Evolutionary conservation across 2,329 filamentous ascomycete species (phyloP).

Genomic region (Monilinia fructigena): DNA sequence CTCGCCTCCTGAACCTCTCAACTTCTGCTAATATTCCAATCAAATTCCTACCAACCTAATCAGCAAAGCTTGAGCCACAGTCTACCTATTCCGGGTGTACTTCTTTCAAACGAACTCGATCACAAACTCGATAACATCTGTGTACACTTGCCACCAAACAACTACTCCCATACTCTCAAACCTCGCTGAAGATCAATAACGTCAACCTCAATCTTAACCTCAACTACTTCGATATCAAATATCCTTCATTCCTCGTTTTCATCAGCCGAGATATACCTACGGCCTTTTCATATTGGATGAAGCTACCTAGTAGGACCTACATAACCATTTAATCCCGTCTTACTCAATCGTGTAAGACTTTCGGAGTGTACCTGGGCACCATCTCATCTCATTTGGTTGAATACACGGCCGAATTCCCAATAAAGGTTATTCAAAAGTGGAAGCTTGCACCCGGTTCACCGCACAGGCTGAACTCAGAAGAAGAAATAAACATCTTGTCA

Average conservation of each 20-base stretch:
- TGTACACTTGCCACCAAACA: too few species aligned
- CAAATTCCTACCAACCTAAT: background rate
- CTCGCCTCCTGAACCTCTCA: conserved; percentile 22
- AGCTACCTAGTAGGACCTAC: too few species aligned
- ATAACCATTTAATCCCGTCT: conserved; percentile 2
- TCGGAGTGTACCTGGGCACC: background rate
- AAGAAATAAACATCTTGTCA: background rate
- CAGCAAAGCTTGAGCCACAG: conserved; percentile 12
- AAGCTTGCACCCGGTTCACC: conserved; percentile 21
- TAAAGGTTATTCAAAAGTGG: background rate
- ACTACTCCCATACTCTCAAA: background rate
- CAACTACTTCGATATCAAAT: background rate
- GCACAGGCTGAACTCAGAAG: conserved; percentile 18
- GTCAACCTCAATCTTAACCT: background rate
- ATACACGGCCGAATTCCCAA: too few species aligned
- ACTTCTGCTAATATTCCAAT: background rate
- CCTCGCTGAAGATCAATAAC: background rate
- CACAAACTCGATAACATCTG: too few species aligned
- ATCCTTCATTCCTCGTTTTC: background rate
- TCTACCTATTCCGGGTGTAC: conserved; percentile 1
- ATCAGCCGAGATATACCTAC: background rate
- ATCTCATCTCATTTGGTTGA: conserved; percentile 4
- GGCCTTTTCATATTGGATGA: background rate
- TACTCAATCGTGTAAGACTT: conserved; percentile 18
- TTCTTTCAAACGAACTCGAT: too few species aligned